Evolutionary conservation across 257 asterid species (phyloP).

Genomic region (Asclepias syriaca): DNA sequence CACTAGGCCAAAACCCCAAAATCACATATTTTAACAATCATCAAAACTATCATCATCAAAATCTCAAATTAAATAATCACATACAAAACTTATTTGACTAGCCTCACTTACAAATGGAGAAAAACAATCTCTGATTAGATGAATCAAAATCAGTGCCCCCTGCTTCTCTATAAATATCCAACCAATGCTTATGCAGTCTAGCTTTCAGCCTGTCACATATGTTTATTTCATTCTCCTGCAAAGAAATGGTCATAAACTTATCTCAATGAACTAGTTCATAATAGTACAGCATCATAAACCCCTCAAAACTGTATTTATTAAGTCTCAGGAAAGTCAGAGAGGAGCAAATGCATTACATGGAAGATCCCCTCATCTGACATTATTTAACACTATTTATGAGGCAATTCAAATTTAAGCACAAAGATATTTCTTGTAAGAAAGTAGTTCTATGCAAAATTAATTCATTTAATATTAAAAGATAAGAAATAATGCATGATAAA

Average conservation of each 20-base stretch:
- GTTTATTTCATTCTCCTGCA: constrained; percentile 46
- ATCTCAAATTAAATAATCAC: not conserved
- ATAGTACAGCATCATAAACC: not conserved
- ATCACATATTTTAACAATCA: not conserved
- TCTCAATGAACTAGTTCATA: not conserved
- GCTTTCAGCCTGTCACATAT: constrained; percentile 52
- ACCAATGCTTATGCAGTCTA: constrained; percentile 67
- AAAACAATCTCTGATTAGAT: constrained; percentile 58
- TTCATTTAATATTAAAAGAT: not conserved
- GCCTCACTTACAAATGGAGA: constrained; percentile 67
- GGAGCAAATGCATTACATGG: not conserved
- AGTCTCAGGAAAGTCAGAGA: not conserved
- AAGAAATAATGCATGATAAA: not conserved
- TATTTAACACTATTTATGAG: not conserved
- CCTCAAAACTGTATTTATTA: not conserved
- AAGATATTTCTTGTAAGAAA: not conserved
- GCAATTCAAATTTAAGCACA: not conserved
- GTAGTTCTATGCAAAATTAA: not conserved
- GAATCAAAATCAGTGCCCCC: constrained; percentile 62
- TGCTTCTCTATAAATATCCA: constrained; percentile 51
- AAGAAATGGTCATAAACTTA: constrained; percentile 9
- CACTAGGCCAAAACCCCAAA: not conserved
- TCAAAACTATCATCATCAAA: no score
- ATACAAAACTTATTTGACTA: not conserved
- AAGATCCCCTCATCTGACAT: not conserved